Evolutionary conservation across 2,329 filamentous ascomycete species (phyloP), one percentile per base, ranked within the genome.

Genomic region (Diaporthe longicolla): DNA sequence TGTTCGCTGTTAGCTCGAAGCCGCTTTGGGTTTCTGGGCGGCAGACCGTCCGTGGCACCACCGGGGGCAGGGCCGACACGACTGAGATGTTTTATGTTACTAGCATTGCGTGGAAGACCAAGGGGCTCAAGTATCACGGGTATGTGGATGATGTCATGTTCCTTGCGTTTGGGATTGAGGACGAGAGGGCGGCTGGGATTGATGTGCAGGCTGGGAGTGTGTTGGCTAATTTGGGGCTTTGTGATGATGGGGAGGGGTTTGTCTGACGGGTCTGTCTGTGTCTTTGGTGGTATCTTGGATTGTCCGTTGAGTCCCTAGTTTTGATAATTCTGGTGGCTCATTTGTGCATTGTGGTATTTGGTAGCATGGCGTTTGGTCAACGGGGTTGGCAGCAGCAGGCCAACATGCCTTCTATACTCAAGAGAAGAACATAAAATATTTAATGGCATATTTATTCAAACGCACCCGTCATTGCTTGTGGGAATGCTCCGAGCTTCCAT

Each of bases 81-180:
- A 86, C 85, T 0, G 87, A 90, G 77, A 89, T 91, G 88, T 81
- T 91, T 37, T 91, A 90, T 75, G 82, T 91, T 0, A 91, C 88
- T 0, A 88, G 85, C 0, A 86, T 90, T 43, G 88, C 84, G 74
- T 92, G 90, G 89, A 89, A 87, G 78, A 78, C 75, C 0, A 79
- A 79, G 0, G 84, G 83, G 0, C 80, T 84, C 75, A 85, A 79
- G 40, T 91, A 91, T 75, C 87, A 90, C 77, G 90, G 89, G 0
- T 90, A 86, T 71, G 74, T 88, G 13, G 89, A 91, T 75, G 89
- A 91, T 77, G 84, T 86, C 17, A 24, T 91, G 19, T 87, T 91
- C 54, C 57, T 91, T 4, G 84, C 81, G 0, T 91, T 92, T 78
- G 89, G 89, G 0, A 85, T 90, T 48, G 89, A 91, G 78, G 89